Conservation (phyloP, 306 rosid genomes). For the Acacia melanoxylon region DNA sequence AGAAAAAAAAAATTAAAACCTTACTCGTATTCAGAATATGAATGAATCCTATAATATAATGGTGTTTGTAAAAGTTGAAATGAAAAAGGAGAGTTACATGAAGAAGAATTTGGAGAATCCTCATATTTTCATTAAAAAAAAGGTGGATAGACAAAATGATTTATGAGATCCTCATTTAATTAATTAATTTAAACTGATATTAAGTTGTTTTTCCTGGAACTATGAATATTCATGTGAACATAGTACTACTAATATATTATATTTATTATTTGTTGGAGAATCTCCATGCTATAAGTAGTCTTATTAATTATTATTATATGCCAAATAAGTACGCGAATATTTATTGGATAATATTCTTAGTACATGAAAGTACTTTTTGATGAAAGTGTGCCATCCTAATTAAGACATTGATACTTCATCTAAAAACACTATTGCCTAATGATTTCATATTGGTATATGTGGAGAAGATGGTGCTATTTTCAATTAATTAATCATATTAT, state of each 20-base stretch:
- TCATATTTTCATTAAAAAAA: too few relatives aligned
- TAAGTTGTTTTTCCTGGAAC: background rate
- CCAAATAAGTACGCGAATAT: background rate
- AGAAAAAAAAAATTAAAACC: too few relatives aligned
- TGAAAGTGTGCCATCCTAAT: background rate
- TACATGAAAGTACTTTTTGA: background rate
- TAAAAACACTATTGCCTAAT: conserved; percentile 1
- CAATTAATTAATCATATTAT: background rate
- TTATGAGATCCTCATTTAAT: background rate
- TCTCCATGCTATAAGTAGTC: background rate
- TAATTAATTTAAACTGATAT: too few relatives aligned
- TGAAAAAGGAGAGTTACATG: background rate
- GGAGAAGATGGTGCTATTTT: background rate
- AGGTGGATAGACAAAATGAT: too few relatives aligned
- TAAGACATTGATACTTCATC: conserved; percentile 17
- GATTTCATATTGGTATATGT: conserved; percentile 7
- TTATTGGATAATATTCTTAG: background rate
- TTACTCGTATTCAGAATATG: too few relatives aligned
- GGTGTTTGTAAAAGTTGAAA: too few relatives aligned
- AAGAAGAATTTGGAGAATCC: background rate
- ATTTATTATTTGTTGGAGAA: background rate
- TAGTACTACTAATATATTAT: too few relatives aligned
- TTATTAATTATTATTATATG: too few relatives aligned
- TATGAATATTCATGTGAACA: background rate
- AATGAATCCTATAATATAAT: too few relatives aligned